Conservation (phyloP, 768 basidiomycete species). For the Pleurotus ostreatus region DNA sequence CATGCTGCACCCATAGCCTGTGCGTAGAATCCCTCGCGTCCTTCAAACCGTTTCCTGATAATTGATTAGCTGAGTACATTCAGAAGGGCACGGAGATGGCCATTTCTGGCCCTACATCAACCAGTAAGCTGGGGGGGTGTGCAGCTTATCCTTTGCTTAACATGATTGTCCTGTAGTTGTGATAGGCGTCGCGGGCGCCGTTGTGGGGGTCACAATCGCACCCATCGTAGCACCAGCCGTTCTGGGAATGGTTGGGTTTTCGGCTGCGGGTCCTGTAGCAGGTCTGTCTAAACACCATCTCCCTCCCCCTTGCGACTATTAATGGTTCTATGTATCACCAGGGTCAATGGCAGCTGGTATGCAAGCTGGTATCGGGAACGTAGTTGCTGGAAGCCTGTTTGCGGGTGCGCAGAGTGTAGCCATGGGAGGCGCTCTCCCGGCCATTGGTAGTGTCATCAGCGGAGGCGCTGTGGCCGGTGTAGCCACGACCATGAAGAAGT, state of each 20-base stretch:
- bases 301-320: background rate
- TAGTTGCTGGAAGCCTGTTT: constrained; percentile 7
- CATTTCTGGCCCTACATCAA: background rate
- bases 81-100: background rate
- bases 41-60: too few relatives aligned
- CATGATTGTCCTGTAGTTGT: background rate
- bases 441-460: constrained; percentile 3
- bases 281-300: background rate
- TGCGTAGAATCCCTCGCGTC: too few relatives aligned
- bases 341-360: constrained; percentile 10
- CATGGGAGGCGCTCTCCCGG: constrained; percentile 10
- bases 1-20: too few relatives aligned
- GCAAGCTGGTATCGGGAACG: constrained; percentile 6
- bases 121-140: background rate
- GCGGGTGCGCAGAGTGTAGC: constrained; percentile 11
- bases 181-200: background rate
- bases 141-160: background rate
- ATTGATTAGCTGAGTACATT: too few relatives aligned
- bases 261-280: constrained; percentile 10
- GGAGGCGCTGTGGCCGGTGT: constrained; percentile 2
- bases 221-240: background rate
- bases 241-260: constrained; percentile 7
- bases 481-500: background rate
- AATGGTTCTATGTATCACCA: background rate
- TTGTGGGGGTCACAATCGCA: background rate